Evolutionary conservation across 306 rosid species (phyloP).

Genomic region (Malus sylvestris): DNA sequence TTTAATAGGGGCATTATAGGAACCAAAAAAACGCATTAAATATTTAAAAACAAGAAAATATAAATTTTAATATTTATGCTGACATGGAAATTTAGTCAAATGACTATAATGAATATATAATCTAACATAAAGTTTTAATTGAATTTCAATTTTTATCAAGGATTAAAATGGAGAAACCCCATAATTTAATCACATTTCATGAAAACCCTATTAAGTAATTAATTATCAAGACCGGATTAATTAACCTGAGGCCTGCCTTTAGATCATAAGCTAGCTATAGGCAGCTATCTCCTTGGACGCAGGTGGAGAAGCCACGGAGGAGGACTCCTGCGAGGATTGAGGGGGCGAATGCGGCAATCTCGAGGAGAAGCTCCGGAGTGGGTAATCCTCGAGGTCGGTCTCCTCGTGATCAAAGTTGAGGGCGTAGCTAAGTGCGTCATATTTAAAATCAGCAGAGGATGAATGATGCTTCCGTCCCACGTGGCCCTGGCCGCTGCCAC

Average conservation of each 20-base stretch:
- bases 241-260: neutral
- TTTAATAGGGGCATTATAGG: too few species aligned
- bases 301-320: slow-evolving; percentile 9
- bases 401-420: slow-evolving; percentile 64
- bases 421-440: slow-evolving; percentile 62
- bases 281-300: slow-evolving; percentile 5
- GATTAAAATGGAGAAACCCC: too few species aligned
- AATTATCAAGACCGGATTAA: neutral
- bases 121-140: too few species aligned
- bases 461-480: slow-evolving; percentile 33
- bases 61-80: too few species aligned
- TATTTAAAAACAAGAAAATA: too few species aligned
- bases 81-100: too few species aligned
- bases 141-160: too few species aligned
- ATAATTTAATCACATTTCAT: neutral
- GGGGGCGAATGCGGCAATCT: slow-evolving; percentile 38
- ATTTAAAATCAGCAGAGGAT: slow-evolving; percentile 54
- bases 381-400: slow-evolving; percentile 17
- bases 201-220: neutral
- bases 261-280: neutral
- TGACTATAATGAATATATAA: too few species aligned
- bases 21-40: too few species aligned
- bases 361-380: slow-evolving; percentile 36
- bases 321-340: neutral
- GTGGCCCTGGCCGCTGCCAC: slow-evolving; percentile 28